Evolutionary conservation across 1,284 basidiomycete species (phyloP).

Genomic region (Apiotrichum brassicae): DNA sequence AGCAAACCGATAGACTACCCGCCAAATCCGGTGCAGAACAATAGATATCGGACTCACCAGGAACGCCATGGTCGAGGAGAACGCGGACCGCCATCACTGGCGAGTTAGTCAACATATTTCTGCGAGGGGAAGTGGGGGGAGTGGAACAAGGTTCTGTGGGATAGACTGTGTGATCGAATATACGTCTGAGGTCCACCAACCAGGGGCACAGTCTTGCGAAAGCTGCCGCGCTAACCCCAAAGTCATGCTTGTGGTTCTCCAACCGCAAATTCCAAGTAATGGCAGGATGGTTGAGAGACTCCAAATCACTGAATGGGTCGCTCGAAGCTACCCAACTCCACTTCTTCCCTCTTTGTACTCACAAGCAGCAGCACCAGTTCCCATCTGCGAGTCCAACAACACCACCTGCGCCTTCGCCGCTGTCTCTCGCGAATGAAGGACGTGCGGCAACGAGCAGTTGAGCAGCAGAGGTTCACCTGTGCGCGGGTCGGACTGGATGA

Average conservation of each 20-base stretch:
- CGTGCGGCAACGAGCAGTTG: conserved; percentile 69
- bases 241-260: too few relatives aligned
- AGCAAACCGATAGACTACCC: too few relatives aligned
- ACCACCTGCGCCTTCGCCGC: conserved; percentile 74
- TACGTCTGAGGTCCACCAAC: background rate
- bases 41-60: conserved; percentile 33
- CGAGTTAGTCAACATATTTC: background rate
- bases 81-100: conserved; percentile 86
- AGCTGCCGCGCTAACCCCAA: too few relatives aligned
- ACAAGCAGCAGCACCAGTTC: conserved; percentile 83
- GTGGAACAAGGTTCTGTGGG: too few relatives aligned
- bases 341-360: conserved; percentile 14
- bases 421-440: conserved; percentile 58
- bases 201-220: too few relatives aligned
- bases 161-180: background rate
- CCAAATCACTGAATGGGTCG: too few relatives aligned
- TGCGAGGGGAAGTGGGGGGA: background rate
- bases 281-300: too few relatives aligned
- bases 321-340: too few relatives aligned
- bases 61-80: conserved; percentile 89
- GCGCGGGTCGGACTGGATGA: conserved; percentile 79
- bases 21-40: background rate
- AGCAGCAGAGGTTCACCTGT: conserved; percentile 85
- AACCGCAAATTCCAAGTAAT: too few relatives aligned
- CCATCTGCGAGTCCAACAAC: conserved; percentile 90